Percentiles rank a stretch among this genome's conserved stretches.
These are phyloP conservation scores for Osmanthus fragrans DNA, from an alignment of 257 asterid genomes.

Conservation along the genomic window DNA sequence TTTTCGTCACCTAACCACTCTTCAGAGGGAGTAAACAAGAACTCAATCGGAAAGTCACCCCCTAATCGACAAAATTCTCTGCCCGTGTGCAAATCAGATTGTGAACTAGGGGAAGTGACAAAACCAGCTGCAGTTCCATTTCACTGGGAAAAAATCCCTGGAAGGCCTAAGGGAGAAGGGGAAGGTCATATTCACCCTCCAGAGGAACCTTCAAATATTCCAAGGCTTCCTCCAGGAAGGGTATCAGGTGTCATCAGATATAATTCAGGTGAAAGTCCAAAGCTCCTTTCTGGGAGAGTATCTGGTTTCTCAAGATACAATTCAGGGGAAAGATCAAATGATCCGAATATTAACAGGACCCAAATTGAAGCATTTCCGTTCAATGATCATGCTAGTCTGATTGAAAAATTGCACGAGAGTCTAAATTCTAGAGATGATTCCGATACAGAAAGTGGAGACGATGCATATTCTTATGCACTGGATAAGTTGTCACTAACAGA, in stretches of 20 bases:
- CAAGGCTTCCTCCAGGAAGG: constrained; percentile 75
- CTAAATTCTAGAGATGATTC: constrained; percentile 57
- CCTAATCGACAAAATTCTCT: constrained; percentile 54
- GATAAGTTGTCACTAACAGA: constrained; percentile 54
- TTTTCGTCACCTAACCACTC: constrained; percentile 47
- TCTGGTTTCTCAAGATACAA: constrained; percentile 36
- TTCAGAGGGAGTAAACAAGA: constrained; percentile 44
- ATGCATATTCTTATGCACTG: constrained; percentile 56
- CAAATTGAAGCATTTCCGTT: constrained; percentile 45
- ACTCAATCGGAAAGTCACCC: constrained; percentile 28
- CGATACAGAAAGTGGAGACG: constrained; percentile 52
- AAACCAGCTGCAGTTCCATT: constrained; percentile 87
- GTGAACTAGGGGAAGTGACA: constrained; percentile 52
- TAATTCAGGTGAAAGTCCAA: constrained; percentile 49
- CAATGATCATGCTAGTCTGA: constrained; percentile 70
- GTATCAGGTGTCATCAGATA: constrained; percentile 39
- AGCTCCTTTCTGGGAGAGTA: constrained; percentile 38
- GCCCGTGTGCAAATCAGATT: constrained; percentile 36
- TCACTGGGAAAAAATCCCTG: constrained; percentile 84
- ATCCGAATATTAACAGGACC: constrained; percentile 40
- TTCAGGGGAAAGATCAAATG: constrained; percentile 60
- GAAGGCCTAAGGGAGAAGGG: constrained; percentile 57
- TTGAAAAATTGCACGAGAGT: constrained; percentile 69
- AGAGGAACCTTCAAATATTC: constrained; percentile 51
- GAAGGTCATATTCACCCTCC: constrained; percentile 39